Evolutionary conservation across 2,329 filamentous ascomycete species (phyloP), one percentile per base, ranked within the genome.

Genomic region (Coniochaeta sp.): DNA sequence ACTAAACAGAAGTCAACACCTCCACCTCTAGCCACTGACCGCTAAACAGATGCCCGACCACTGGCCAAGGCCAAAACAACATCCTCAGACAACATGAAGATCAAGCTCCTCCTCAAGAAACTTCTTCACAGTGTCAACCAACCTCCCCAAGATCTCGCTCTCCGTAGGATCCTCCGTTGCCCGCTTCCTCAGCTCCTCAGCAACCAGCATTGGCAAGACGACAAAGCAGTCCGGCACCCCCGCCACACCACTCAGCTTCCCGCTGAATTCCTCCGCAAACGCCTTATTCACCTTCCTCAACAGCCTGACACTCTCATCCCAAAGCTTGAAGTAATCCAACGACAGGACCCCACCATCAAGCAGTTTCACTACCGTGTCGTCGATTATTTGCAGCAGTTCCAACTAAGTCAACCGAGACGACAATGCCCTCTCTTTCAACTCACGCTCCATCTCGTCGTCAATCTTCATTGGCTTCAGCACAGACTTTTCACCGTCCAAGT

Each of bases 301-400:
- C 14, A 63, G 30, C 12, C 38, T 47, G 6, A 55, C 45, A 16
- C 57, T 57, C 16, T 55, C 49, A 8, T 61, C 47, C 49, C 57
- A 58, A 18, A 65, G 52, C 26, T 45, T 20, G 30, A 64, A 60
- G 46, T 60, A 62, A 35, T 63, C 55, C 9, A 64, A 52, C 4
- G 56, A 52, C 8, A 65, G 56, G 9, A 61, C 47, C 8, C 56
- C 60, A n/a, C n/a, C n/a, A 10, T 59, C 55, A 6, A 63, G 24
- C 27, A 60, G 52, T 1, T 54, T 51, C 7, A 53, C 52, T 27
- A 59, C 56, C 1, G 55, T 55, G 5, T 60, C 51, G 31, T 61
- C 60, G 1, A 63, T 49, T 14, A 59, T 49, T 32, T 59, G 55
- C 8, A 64, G 51, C 31, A 60, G 57, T 32, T 60, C 55, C 20